Conservation (phyloP, 192 early-diverging fungal species). For the Umbelopsis vinacea region DNA sequence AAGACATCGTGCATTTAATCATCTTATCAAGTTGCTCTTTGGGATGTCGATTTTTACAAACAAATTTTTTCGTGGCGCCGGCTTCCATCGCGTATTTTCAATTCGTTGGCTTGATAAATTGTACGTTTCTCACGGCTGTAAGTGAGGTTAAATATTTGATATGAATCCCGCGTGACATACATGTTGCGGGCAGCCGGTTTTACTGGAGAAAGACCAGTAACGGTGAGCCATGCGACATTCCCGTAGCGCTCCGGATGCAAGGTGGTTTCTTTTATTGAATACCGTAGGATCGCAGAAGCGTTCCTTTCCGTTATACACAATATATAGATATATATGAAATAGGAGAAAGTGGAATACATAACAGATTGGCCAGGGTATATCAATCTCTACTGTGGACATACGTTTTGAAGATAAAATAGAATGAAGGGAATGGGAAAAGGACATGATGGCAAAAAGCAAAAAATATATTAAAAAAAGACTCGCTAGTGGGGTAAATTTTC, state of each 20-base stretch:
- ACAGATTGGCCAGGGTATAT: conserved; percentile 1
- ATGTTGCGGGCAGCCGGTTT: not conserved
- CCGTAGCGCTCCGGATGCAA: conserved; percentile 3
- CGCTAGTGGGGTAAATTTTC: not conserved
- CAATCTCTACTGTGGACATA: not conserved
- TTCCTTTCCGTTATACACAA: not conserved
- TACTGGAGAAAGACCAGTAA: not conserved
- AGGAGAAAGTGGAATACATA: conserved; percentile 9
- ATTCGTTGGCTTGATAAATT: no score
- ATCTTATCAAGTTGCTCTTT: not conserved
- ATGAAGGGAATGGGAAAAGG: not conserved
- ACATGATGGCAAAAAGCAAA: not conserved
- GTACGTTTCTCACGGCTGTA: no score
- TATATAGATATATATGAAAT: conserved; percentile 4
- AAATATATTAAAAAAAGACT: not conserved
- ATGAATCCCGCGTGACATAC: not conserved
- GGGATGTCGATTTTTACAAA: no score
- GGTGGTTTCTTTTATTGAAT: not conserved
- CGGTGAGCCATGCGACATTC: not conserved
- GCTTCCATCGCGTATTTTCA: no score
- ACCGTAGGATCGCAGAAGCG: not conserved
- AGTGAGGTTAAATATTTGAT: no score
- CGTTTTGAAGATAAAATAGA: not conserved
- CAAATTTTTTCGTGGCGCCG: no score
- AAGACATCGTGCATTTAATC: not conserved